A percentile compares a stretch with the other conserved stretches of the same genome.
These are phyloP conservation scores for Pichia ethanolica DNA, from an alignment of 805 yeast species.

Conservation along the genomic window DNA sequence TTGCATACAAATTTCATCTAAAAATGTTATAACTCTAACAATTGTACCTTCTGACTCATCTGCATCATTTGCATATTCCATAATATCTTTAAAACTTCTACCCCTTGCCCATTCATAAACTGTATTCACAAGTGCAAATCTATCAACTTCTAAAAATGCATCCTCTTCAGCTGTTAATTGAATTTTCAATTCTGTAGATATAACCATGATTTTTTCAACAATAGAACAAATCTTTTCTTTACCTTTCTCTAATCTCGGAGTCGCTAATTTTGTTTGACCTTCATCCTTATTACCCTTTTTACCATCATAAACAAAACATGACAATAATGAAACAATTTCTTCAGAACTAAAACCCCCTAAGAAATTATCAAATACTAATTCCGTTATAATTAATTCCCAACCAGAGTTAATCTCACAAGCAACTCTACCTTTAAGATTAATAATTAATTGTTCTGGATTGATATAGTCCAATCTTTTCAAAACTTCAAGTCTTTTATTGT, in stretches of 20 bases:
- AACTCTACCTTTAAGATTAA: conserved; percentile 83
- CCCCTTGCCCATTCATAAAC: conserved; percentile 99
- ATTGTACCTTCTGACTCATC: conserved; percentile 75
- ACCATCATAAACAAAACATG: conserved; percentile 92
- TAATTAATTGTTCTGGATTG: conserved; percentile 61
- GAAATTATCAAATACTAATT: conserved; percentile 83
- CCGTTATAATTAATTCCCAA: conserved; percentile 85
- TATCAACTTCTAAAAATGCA: conserved; percentile 69
- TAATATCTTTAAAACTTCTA: conserved; percentile 81
- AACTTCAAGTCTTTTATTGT: conserved; percentile 80
- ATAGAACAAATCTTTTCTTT: conserved; percentile 60
- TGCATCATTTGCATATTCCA: conserved; percentile 79
- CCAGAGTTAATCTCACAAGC: conserved; percentile 84
- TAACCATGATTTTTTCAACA: conserved; percentile 51
- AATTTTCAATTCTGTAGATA: conserved; percentile 63
- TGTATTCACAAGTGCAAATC: conserved; percentile 88
- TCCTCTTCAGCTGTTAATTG: conserved; percentile 77
- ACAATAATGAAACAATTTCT: conserved; percentile 90
- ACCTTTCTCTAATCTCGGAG: conserved; percentile 78
- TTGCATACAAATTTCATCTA: conserved; percentile 93
- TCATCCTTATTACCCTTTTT: conserved; percentile 42
- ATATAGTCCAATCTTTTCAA: conserved; percentile 73
- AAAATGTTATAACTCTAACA: conserved; percentile 87
- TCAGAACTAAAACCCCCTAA: conserved; percentile 90
- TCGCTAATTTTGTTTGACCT: conserved; percentile 35